Conservation (phyloP, 768 basidiomycete genomes). For the Boletus pseudopeckii region DNA sequence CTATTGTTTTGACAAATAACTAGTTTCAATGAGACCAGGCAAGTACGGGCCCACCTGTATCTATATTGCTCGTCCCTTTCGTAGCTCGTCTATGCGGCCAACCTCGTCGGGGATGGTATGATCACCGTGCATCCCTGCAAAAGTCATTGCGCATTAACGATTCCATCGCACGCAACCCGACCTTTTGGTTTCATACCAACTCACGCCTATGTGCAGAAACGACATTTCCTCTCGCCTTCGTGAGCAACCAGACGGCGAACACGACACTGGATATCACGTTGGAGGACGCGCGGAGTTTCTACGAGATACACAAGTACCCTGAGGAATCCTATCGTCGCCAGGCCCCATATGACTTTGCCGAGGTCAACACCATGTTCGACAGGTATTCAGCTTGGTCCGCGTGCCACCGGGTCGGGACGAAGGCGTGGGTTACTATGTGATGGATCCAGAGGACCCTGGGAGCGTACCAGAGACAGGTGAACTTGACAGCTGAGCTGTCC, state of each 20-base stretch:
- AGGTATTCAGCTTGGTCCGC: neutral
- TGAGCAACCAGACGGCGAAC: slow-evolving; percentile 12
- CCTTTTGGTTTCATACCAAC: slow-evolving; percentile 18
- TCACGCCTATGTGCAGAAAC: slow-evolving; percentile 23
- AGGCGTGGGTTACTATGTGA: too few relatives aligned
- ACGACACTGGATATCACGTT: slow-evolving; percentile 16
- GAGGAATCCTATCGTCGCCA: slow-evolving; percentile 19
- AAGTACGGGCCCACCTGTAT: rapidly evolving
- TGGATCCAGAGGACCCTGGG: slow-evolving; percentile 6
- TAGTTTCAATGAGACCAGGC: too few relatives aligned
- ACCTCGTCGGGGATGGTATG: slow-evolving; percentile 16
- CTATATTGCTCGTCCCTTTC: neutral
- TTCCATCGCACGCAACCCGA: slow-evolving; percentile 25
- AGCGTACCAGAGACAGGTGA: slow-evolving; percentile 18
- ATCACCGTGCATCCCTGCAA: slow-evolving; percentile 21
- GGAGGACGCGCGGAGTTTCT: slow-evolving; percentile 21
- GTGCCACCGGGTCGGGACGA: slow-evolving; percentile 18
- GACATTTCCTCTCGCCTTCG: slow-evolving; percentile 25
- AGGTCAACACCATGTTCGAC: slow-evolving; percentile 2
- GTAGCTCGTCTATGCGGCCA: slow-evolving; percentile 17
- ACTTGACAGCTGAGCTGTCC: slow-evolving; percentile 20
- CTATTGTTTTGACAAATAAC: too few relatives aligned
- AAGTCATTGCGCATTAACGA: slow-evolving; percentile 24
- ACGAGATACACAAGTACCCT: slow-evolving; percentile 15
- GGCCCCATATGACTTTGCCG: slow-evolving; percentile 2